These are phyloP conservation scores for Letharia lupina DNA, from an alignment of 495 filamentous ascomycete genomes.

Conservation along the genomic window DNA sequence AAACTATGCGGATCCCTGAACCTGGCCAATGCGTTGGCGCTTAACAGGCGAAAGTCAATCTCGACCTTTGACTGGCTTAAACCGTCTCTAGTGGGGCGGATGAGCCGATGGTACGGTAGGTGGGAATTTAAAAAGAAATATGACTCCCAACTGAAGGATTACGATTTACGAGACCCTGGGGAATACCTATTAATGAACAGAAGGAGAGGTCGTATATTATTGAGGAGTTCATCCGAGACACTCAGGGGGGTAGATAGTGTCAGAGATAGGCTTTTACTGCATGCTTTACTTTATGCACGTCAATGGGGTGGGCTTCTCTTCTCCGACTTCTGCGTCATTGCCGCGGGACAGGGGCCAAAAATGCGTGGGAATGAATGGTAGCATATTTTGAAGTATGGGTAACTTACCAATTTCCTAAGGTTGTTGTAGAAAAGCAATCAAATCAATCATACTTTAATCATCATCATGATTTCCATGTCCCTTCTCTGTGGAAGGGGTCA, in stretches of 20 bases:
- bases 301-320: not conserved
- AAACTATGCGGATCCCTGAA: conserved; percentile 10
- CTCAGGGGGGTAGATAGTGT: not conserved
- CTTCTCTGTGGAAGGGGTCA: too few relatives aligned
- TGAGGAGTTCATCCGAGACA: not conserved
- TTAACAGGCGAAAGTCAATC: conserved; percentile 14
- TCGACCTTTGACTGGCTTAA: conserved; percentile 7
- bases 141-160: conserved; percentile 12
- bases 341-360: not conserved
- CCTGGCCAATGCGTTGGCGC: conserved; percentile 14
- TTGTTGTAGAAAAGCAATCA: too few relatives aligned
- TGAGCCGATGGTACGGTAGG: not conserved
- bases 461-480: too few relatives aligned
- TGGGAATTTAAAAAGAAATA: not conserved
- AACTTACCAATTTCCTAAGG: too few relatives aligned
- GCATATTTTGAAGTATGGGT: too few relatives aligned
- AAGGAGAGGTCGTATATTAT: too few relatives aligned
- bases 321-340: not conserved
- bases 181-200: too few relatives aligned
- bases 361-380: too few relatives aligned
- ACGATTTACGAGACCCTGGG: not conserved
- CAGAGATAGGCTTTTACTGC: conserved; percentile 1
- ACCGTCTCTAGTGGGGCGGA: conserved; percentile 6
- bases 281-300: not conserved
- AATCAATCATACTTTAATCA: too few relatives aligned